A percentile compares a stretch with the other conserved stretches of the same genome.
Conservation (phyloP, 129 eudicot species). For the sunflower (Helianthus annuus) region DNA sequence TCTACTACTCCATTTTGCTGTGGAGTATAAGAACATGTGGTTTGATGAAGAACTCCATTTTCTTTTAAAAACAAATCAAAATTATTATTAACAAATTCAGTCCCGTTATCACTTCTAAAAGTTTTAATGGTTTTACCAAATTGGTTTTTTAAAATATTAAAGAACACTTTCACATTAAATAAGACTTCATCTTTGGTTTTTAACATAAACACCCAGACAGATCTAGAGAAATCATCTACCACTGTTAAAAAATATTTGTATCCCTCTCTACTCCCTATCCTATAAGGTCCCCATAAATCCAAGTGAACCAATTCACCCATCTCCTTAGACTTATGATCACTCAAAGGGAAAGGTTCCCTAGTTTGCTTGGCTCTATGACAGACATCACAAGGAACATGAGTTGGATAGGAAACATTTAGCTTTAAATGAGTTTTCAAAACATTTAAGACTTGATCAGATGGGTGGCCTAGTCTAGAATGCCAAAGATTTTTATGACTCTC, state of each 20-base stretch:
- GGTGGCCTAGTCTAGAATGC: not conserved
- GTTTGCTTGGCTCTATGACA: too few species aligned
- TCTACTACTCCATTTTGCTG: not conserved
- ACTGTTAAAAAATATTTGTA: not conserved
- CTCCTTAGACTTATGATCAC: not conserved
- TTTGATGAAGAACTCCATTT: not conserved
- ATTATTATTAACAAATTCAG: not conserved
- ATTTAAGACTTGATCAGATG: not conserved
- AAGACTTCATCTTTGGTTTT: not conserved
- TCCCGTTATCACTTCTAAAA: not conserved
- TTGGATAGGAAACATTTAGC: not conserved
- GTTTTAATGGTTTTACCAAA: not conserved
- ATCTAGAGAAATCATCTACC: not conserved
- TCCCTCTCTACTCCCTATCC: not conserved
- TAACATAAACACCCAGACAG: not conserved
- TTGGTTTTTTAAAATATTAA: not conserved
- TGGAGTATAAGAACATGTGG: not conserved
- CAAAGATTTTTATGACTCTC: not conserved
- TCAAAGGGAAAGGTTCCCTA: not conserved
- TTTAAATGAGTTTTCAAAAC: not conserved
- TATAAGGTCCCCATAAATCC: not conserved
- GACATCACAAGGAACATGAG: not conserved
- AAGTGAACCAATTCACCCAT: not conserved
- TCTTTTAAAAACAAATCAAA: not conserved
- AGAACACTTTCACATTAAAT: not conserved